Base-by-base conservation (phyloP, 1,139 yeast genomes). In the Candida gigantensis region DNA sequence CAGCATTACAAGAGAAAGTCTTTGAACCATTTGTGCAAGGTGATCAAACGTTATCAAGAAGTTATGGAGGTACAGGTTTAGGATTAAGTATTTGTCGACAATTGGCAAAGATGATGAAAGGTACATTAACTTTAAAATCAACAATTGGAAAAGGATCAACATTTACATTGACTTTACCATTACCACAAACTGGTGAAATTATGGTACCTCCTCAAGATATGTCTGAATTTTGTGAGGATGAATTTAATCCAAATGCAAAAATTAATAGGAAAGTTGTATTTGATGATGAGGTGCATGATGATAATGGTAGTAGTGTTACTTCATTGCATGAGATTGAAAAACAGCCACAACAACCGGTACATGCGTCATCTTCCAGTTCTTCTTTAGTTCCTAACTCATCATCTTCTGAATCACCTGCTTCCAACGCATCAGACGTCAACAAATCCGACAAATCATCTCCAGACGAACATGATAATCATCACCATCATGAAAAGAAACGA, bases 11-110 rank as follows among this genome's bases (percentile, higher is more conserved):
- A 51, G 84, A 83, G 32, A 82, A 84, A 46, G 92, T 92, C 1
- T 92, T 92, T 62, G 97, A 92, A 55, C 97, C 97, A 3, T 92
- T 92, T 65, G 88, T 88, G 21, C 98, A 90, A 62, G 97, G 97
- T 30, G 97, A 92, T 53, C 97, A 90, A 59, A 89, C 97, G 0
- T 71, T 90, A 25, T 84, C 95, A 3, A 72, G 96, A 57, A 86
- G 90, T 37, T 85, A 86, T 55, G 96, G 97, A 40, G 98, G 98
- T 48, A 89, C 97, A 0, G 98, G 98, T 6, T 69, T 92, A 37
- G 98, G 98, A 2, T 72, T 92, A 33, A 87, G 96, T 0, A 90
- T 92, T 55, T 90, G 97, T 60, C 75, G 90, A 42, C 97, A 92
- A 60, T 72, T 92, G 44, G 95, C 96, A 1, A 77, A 76, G 24